Base-by-base conservation (phyloP, 768 basidiomycete species). In the Dentipellis fragilis region DNA sequence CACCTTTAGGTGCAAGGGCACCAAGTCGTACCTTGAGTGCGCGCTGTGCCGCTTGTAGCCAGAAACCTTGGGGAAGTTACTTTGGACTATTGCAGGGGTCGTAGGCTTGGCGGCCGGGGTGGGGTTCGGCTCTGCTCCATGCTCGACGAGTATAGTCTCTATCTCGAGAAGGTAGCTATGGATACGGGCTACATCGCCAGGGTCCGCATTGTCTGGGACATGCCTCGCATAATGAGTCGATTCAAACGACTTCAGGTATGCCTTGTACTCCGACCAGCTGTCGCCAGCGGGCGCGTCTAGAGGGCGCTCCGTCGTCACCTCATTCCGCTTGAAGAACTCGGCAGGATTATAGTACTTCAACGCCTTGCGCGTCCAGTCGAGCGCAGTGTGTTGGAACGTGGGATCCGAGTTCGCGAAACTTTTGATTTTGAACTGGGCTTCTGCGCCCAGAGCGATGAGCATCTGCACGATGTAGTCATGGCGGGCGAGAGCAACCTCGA, bases 1-100 rank as follows among this genome's bases (percentile, higher is more conserved):
- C 16, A 65, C 55, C 17, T 65, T 65, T 46, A 73, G 59, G 58
- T 71, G 69, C n/a, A 64, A 52, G 0, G 72, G 68, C 6, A 76
- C 69, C 5, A 53, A 11, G 22, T 45, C 42, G 14, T 55, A 54
- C 22, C 40, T 51, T 1, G 51, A 1, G 17, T 66, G 60, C 55
- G 58, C 46, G 60, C 5, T 4, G 9, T 57, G 46, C 64, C 65
- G 61, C 63, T 67, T 54, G 55, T 66, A 58, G 64, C 68, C 56
- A 63, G 63, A 58, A 4, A 55, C 62, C 21, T 63, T 17, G 3
- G 42, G 42, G 17, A 62, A 40, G 49, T 49, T 49, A 23, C 6
- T 21, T 21, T 49, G 48, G 10, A 23, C 16, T 10, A 34, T 17
- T 10, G 36, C 1, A 12, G 7, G 22, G 14, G n/a, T 49, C 37